phyloP scores from a whole-genome alignment of 768 basidiomycete species.

The Lentinula detonsa region DNA sequence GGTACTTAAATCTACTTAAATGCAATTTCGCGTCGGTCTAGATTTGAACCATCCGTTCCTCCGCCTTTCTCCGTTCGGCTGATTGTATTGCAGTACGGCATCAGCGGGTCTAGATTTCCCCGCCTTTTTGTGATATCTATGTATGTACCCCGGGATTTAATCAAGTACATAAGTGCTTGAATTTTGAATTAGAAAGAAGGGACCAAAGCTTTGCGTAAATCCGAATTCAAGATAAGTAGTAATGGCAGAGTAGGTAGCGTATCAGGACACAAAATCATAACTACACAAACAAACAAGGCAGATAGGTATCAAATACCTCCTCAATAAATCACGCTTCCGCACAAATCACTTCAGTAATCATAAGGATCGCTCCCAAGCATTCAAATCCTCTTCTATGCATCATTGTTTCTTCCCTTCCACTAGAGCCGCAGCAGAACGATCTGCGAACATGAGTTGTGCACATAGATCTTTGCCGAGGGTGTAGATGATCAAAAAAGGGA shows the following conservation, averaged over 20 bases:
- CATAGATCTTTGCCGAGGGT: slow-evolving; percentile 1
- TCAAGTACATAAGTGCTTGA: neutral
- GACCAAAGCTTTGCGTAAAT: too few species aligned
- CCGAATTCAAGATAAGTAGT: too few species aligned
- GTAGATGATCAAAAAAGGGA: neutral
- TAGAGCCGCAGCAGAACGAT: neutral
- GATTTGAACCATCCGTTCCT: neutral
- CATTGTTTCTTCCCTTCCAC: neutral
- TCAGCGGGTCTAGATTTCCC: neutral
- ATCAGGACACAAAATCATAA: too few species aligned
- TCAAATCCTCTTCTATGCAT: neutral
- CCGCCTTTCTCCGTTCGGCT: neutral
- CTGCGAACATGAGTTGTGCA: neutral
- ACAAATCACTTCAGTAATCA: too few species aligned
- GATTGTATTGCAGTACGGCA: neutral
- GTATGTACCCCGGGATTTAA: neutral
- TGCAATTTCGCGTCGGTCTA: neutral
- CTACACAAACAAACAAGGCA: too few species aligned
- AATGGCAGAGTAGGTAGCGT: too few species aligned
- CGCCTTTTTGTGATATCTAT: neutral
- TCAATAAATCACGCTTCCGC: too few species aligned
- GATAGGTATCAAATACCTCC: too few species aligned
- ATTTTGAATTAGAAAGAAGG: too few species aligned
- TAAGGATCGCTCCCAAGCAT: too few species aligned
- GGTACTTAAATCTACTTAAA: too few species aligned